A percentile compares a stretch with the other conserved stretches of the same genome.
These are phyloP conservation scores for Epichloe festucae DNA, from an alignment of 2,329 filamentous ascomycete genomes.

Conservation along the genomic window DNA sequence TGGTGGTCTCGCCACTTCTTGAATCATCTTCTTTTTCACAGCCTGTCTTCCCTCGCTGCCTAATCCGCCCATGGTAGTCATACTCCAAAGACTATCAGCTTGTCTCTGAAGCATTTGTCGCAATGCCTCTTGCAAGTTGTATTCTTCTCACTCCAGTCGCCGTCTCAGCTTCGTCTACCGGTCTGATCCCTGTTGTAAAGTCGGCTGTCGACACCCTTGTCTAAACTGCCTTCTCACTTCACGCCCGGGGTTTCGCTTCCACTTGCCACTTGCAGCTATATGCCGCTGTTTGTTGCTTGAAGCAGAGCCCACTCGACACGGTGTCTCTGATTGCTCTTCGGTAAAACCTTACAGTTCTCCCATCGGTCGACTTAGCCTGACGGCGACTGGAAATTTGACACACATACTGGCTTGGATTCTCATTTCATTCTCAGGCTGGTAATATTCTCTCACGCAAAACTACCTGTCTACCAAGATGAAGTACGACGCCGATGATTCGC, in stretches of 20 bases:
- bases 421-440: constrained; percentile 14
- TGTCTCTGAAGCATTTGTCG: constrained; percentile 26
- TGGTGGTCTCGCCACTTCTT: neutral
- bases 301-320: constrained; percentile 24
- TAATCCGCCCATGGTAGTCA: constrained; percentile 22
- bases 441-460: constrained; percentile 13
- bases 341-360: constrained; percentile 22
- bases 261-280: constrained; percentile 17
- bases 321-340: constrained; percentile 18
- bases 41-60: neutral
- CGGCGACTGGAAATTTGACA: constrained; percentile 40
- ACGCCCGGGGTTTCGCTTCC: constrained; percentile 26
- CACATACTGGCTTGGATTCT: constrained; percentile 18
- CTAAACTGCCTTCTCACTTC: constrained; percentile 28
- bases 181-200: constrained; percentile 43
- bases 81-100: constrained; percentile 17
- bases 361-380: constrained; percentile 36
- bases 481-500: constrained; percentile 38
- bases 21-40: neutral
- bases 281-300: constrained; percentile 26
- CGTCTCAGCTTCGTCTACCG: constrained; percentile 48
- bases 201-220: constrained; percentile 27
- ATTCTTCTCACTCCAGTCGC: constrained; percentile 43
- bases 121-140: constrained; percentile 45
- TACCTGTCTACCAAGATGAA: constrained; percentile 40